Conservation (phyloP, 768 basidiomycete genomes). For the Infundibulicybe gibba region DNA sequence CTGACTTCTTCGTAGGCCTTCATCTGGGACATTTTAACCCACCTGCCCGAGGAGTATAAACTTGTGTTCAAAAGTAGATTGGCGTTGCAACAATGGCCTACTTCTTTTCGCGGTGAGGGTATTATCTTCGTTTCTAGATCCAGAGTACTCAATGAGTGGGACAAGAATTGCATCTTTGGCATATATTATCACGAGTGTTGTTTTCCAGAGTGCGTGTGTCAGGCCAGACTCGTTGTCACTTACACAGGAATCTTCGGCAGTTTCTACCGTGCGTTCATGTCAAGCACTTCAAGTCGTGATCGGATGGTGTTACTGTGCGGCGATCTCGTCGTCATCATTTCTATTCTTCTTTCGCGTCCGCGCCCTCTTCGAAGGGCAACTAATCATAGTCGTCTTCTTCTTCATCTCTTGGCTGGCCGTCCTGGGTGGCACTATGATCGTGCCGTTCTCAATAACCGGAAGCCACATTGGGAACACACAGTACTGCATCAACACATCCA, state of each 20-base stretch:
- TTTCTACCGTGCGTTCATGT: slow-evolving; percentile 16
- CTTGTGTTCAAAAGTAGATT: slow-evolving; percentile 14
- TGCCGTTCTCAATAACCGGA: slow-evolving; percentile 17
- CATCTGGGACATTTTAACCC: slow-evolving; percentile 27
- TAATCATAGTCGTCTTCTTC: slow-evolving; percentile 17
- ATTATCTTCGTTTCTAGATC: not conserved
- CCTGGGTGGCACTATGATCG: slow-evolving; percentile 17
- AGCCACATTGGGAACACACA: slow-evolving; percentile 24
- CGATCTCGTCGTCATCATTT: slow-evolving; percentile 18
- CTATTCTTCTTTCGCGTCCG: slow-evolving; percentile 29
- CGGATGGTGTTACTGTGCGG: slow-evolving; percentile 17
- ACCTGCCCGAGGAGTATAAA: slow-evolving; percentile 20
- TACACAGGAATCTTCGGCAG: not conserved
- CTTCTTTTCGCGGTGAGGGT: slow-evolving; percentile 24
- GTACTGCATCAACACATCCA: slow-evolving; percentile 22
- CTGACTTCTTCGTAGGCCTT: slow-evolving; percentile 12
- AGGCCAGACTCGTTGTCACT: not conserved
- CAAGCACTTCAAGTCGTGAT: slow-evolving; percentile 14
- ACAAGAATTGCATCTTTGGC: too few relatives aligned
- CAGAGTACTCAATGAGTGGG: too few relatives aligned
- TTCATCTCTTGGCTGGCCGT: slow-evolving; percentile 22
- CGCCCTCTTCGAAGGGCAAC: slow-evolving; percentile 23
- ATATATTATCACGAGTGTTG: slow-evolving; percentile 9
- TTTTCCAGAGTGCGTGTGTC: slow-evolving; percentile 19
- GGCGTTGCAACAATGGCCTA: slow-evolving; percentile 17